Percentiles rank a stretch among this genome's conserved stretches.
phyloP scores from a whole-genome alignment of 164 flowering plant species.

The Amborella trichopoda region DNA sequence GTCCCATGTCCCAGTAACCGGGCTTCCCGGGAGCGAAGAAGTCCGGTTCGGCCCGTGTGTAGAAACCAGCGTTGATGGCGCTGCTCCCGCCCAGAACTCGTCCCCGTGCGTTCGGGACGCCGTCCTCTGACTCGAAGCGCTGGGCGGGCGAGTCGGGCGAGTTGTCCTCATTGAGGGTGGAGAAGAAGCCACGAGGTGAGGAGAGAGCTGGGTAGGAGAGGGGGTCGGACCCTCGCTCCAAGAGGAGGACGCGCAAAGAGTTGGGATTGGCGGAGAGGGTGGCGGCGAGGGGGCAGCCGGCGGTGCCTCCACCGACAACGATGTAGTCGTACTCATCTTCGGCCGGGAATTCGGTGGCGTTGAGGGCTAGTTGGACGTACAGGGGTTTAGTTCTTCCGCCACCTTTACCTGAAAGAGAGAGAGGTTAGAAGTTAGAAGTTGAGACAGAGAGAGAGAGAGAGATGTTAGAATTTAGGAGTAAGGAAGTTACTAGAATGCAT shows the following conservation, averaged over 20 bases:
- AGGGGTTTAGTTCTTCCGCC: too few relatives aligned
- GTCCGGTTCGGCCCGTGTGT: constrained; percentile 47
- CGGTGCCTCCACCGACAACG: constrained; percentile 86
- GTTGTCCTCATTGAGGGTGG: constrained; percentile 31
- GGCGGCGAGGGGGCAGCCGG: constrained; percentile 89
- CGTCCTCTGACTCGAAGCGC: constrained; percentile 70
- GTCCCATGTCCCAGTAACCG: constrained; percentile 39
- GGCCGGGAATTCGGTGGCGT: constrained; percentile 54
- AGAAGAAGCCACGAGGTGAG: constrained; percentile 59
- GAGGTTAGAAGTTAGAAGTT: too few relatives aligned
- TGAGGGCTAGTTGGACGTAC: too few relatives aligned
- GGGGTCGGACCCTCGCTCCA: constrained; percentile 47
- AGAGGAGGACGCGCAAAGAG: constrained; percentile 35
- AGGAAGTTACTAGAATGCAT: too few relatives aligned
- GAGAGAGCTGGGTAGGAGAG: constrained; percentile 13
- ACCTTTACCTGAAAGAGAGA: too few relatives aligned
- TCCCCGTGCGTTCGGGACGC: constrained; percentile 75
- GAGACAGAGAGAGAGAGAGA: too few relatives aligned
- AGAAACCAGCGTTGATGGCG: constrained; percentile 84
- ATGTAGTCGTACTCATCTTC: constrained; percentile 78
- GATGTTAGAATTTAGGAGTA: too few relatives aligned
- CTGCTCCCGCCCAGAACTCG: constrained; percentile 89
- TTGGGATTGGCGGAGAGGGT: constrained; percentile 39
- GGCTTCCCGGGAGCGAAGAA: constrained; percentile 26
- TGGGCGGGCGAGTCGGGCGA: constrained; percentile 51